Evolutionary conservation across 1,139 yeast genomes (phyloP), one percentile per base, ranked within the genome.

Genomic region (Scheffersomyces stambukii): DNA sequence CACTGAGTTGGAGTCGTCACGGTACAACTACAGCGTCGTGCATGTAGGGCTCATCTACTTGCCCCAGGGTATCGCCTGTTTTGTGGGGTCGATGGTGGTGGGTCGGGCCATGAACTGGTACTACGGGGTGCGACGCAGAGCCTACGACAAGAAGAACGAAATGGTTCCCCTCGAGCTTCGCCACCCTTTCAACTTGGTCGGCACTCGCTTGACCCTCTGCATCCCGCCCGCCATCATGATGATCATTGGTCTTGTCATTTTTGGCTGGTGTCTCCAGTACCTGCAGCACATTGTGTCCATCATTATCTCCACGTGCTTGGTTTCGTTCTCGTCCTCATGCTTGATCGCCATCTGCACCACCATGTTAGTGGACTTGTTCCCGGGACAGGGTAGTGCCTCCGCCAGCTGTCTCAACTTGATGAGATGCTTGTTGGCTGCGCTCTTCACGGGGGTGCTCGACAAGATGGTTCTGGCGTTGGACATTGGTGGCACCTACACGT

Each of bases 191-290:
- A 54, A 61, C 33, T 36, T 42, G 7, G 37, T 50, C 11, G 43
- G 48, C 12, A 44, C 60, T 1, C 45, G 70, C 31, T 34, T 62
- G 10, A 53, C 52, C 24, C 33, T 57, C 14, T 43, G 56, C 12
- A 30, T 58, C 3, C 27, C 50, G 1, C 64, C 65, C 0, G 47
- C 54, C 2, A 13, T 37, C 3, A 16, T 52, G 4, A 40, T 50
- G 40, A 35, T 54, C 6, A 32, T 44, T 6, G 69, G 69, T 0
- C 38, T 56, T n/a, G 15, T 59, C 3, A 54, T 61, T 2, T 64
- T 56, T 40, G 70, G 70, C 2, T 64, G 70, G 70, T 59, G 68
- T 31, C 36, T 64, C 12, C 54, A 64, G 25, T 52, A 33, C 27
- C 39, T 44, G 20, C 37, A 40, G 18, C 45, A 50, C 24, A 45